Base-by-base conservation (phyloP, 257 asterid species). In the Rhazya stricta region DNA sequence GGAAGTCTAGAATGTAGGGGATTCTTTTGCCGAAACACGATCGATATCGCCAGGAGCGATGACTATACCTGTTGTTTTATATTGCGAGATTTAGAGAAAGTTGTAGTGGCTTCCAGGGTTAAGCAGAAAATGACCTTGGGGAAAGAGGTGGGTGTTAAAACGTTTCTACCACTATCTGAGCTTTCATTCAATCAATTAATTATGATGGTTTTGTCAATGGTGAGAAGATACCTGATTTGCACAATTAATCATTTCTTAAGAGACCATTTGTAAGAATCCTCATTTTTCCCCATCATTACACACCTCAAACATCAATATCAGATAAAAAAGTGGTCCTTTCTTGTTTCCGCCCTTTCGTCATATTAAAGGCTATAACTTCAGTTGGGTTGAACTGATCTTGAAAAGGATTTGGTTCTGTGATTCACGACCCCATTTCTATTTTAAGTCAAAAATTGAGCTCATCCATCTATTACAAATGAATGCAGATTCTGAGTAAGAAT, bases 261-360 rank as follows among this genome's bases (percentile, higher is more conserved):
- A 4, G 67, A 30, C 67, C 67, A 30, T 30, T n/a, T n/a, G n/a
- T 60, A 3, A 10, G 11, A 27, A 34, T n/a, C 63, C 53, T 12
- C 53, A 1, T 39, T 6, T 39, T 39, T 1, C 43, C 7, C 8
- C 43, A 39, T 39, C 43, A 39, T 39, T 39, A 39, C 7, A 39
- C 43, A 39, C 43, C 43, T 39, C 7, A 6, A 39, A 39, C 43
- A 39, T 39, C 43, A 39, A 54, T 25, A 43, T 0, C 57, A 51
- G 7, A 51, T 51, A 21, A 21, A 0, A 21, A n/a, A 56, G 9
- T n/a, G 16, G 37, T 27, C 18, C 36, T 27, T 58, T 11, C 68
- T 15, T 30, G 13, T 60, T 68, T 53, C 57, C 29, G 74, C 25
- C 72, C 79, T 65, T 65, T 66, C 56, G 37, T 66, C 63, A 11